Conservation (phyloP, 2,329 filamentous ascomycete genomes). For the Colletotrichum echinochloae region DNA sequence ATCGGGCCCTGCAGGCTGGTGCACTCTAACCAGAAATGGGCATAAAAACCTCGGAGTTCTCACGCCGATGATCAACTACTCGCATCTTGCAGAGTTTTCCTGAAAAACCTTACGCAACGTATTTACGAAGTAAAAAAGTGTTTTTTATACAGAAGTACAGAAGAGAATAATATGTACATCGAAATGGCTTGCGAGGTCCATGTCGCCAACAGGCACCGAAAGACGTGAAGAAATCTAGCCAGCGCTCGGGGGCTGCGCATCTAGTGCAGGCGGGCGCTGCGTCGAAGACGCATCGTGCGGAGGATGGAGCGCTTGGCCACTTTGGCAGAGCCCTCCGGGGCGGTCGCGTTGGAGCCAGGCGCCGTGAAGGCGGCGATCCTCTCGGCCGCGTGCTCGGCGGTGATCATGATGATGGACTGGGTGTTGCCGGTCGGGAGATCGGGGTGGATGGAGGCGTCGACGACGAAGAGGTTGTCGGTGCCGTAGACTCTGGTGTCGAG, state of each 20-base stretch:
- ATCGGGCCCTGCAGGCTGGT: no score
- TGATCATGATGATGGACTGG: constrained; percentile 41
- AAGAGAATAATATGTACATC: constrained; percentile 26
- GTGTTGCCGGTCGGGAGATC: constrained; percentile 47
- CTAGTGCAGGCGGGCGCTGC: constrained; percentile 22
- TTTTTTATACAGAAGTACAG: constrained; percentile 36
- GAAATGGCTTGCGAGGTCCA: not conserved
- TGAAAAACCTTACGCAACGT: no score
- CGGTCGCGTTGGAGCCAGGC: constrained; percentile 26
- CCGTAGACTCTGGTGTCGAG: constrained; percentile 68
- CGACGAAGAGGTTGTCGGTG: constrained; percentile 71
- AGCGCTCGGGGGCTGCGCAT: constrained; percentile 11
- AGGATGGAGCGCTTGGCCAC: constrained; percentile 10
- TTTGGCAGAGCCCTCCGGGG: not conserved
- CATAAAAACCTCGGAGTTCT: no score
- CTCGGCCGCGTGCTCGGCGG: constrained; percentile 40
- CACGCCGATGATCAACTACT: no score
- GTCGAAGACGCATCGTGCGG: constrained; percentile 30
- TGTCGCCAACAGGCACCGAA: not conserved
- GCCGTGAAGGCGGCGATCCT: constrained; percentile 35
- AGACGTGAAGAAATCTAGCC: constrained; percentile 4
- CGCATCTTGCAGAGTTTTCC: no score
- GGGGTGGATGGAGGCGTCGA: constrained; percentile 73
- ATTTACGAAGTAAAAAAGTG: constrained; percentile 27
- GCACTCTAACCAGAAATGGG: no score